A percentile compares a stretch with the other conserved stretches of the same genome.
phyloP scores from a whole-genome alignment of 371 early-diverging fungal genomes.

The Mycotypha africana region DNA sequence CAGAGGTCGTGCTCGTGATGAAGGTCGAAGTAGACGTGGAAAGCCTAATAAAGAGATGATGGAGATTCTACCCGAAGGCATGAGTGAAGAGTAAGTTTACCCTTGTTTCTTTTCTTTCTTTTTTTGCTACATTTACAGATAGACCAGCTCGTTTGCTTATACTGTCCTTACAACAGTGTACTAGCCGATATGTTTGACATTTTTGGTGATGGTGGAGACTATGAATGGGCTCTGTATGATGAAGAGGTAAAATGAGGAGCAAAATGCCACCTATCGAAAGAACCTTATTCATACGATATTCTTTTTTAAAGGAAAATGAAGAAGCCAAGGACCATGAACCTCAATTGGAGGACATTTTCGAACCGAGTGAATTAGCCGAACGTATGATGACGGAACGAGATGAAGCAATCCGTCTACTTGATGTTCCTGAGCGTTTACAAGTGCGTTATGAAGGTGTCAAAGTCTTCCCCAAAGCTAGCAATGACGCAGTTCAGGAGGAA shows the following conservation, averaged over 20 bases:
- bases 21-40: constrained; percentile 30
- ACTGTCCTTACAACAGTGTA: constrained; percentile 38
- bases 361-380: constrained; percentile 85
- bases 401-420: constrained; percentile 80
- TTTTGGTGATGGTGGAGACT: constrained; percentile 90
- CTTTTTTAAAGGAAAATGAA: constrained; percentile 5
- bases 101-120: background rate
- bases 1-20: constrained; percentile 23
- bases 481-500: constrained; percentile 58
- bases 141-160: background rate
- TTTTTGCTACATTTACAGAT: background rate
- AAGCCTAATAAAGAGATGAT: constrained; percentile 34
- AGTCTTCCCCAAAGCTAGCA: constrained; percentile 25
- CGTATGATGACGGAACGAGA: constrained; percentile 91
- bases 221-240: constrained; percentile 73
- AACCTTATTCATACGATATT: background rate
- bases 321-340: constrained; percentile 35
- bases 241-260: constrained; percentile 21
- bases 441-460: constrained; percentile 53
- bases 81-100: constrained; percentile 35
- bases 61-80: constrained; percentile 37
- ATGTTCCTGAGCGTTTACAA: constrained; percentile 93
- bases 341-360: constrained; percentile 78
- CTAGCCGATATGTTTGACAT: constrained; percentile 82
- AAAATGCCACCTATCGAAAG: background rate